phyloP scores from a whole-genome alignment of 306 rosid genomes.

The Prunus persica region DNA sequence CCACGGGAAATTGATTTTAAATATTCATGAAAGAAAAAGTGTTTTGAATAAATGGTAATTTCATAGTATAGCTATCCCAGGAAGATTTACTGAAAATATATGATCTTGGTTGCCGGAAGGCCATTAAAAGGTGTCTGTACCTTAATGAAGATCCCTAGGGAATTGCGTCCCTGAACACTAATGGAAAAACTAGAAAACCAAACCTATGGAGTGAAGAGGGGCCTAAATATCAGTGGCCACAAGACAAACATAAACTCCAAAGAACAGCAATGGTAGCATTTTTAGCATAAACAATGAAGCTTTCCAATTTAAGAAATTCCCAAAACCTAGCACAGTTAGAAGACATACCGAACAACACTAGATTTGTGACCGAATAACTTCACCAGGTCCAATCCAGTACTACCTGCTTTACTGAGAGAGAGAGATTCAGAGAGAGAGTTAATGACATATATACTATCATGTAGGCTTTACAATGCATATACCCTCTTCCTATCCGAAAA shows the following conservation, averaged over 20 bases:
- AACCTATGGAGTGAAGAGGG: conserved; percentile 5
- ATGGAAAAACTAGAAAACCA: not conserved
- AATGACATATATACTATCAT: not conserved
- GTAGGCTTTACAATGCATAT: not conserved
- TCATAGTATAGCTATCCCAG: not conserved
- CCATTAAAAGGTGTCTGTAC: conserved; percentile 1
- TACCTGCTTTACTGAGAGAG: conserved; percentile 63
- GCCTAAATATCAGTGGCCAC: not conserved
- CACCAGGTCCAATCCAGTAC: conserved; percentile 76
- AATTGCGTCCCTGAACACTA: not conserved
- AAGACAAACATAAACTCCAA: not conserved
- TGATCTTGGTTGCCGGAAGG: not conserved
- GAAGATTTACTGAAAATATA: not conserved
- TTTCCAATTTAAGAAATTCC: conserved; percentile 5
- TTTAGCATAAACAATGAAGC: not conserved
- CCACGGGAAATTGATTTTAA: not conserved
- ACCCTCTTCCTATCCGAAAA: not conserved
- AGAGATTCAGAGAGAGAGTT: not conserved
- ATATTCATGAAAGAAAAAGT: not conserved
- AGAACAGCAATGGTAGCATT: not conserved
- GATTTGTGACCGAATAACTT: conserved; percentile 85
- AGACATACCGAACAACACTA: conserved; percentile 77
- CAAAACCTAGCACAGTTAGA: conserved; percentile 2
- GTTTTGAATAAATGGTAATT: not conserved
- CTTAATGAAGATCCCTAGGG: not conserved